A percentile compares a stretch with the other conserved stretches of the same genome.
These are phyloP conservation scores for Quercus lobata DNA, from an alignment of 331 rosid genomes.

Conservation along the genomic window DNA sequence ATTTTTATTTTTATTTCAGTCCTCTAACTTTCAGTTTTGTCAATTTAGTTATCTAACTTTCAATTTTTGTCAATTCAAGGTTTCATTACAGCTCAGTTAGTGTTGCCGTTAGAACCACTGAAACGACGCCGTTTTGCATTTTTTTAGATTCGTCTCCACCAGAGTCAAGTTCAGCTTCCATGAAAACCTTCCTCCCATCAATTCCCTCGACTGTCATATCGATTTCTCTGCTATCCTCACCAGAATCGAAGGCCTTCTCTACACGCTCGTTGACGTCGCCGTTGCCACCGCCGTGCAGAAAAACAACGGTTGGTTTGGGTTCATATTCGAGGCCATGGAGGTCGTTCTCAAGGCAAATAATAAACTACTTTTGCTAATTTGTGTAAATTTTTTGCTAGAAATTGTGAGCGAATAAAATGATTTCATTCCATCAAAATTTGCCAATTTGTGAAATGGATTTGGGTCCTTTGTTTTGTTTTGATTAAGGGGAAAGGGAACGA, in stretches of 20 bases:
- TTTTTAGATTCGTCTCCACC: conserved; percentile 38
- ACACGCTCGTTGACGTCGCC: conserved; percentile 81
- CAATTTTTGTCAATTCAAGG: no score
- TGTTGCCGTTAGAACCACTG: no score
- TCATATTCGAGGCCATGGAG: conserved; percentile 87
- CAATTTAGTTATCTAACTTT: no score
- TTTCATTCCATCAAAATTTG: neutral
- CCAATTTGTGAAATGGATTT: neutral
- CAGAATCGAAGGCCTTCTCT: conserved; percentile 69
- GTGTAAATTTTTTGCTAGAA: neutral
- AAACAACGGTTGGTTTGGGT: conserved; percentile 95
- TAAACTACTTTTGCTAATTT: neutral
- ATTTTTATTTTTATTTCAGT: no score
- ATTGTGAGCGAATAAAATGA: neutral
- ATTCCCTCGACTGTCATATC: conserved; percentile 35
- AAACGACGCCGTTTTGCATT: no score
- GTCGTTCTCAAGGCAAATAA: conserved; percentile 68
- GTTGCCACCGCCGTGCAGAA: conserved; percentile 63
- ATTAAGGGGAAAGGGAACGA: no score
- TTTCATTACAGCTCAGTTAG: no score
- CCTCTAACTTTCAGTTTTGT: no score
- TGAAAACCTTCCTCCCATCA: conserved; percentile 58
- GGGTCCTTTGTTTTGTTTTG: no score
- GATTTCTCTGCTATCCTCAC: conserved; percentile 36
- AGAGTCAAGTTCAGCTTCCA: conserved; percentile 76